Evolutionary conservation across 1,284 basidiomycete genomes (phyloP).

Genomic region (Boletellus deceptivus): DNA sequence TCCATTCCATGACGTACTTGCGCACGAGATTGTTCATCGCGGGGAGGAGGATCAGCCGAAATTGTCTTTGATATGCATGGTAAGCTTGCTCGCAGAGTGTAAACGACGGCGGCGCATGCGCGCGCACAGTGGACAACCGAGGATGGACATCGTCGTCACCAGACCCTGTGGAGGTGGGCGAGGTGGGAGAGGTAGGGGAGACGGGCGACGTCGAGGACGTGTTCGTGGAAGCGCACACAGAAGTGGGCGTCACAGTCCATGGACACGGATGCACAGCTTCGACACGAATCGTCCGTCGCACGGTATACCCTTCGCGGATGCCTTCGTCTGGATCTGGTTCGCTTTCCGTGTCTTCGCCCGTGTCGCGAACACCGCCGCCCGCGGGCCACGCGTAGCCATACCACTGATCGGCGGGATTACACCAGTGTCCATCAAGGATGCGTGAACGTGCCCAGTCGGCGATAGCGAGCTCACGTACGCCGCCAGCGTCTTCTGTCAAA

Average conservation of each 20-base stretch:
- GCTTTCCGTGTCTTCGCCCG: constrained; percentile 32
- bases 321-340: constrained; percentile 29
- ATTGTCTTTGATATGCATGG: constrained; percentile 51
- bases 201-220: constrained; percentile 20
- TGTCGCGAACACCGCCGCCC: constrained; percentile 31
- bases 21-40: constrained; percentile 67
- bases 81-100: constrained; percentile 58
- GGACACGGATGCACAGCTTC: constrained; percentile 64
- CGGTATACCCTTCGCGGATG: constrained; percentile 14
- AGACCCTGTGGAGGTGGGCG: constrained; percentile 6
- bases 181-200: constrained; percentile 13
- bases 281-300: constrained; percentile 39
- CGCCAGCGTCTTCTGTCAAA: constrained; percentile 55
- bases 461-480: constrained; percentile 63
- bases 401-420: constrained; percentile 68
- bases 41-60: constrained; percentile 56
- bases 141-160: constrained; percentile 47
- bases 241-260: constrained; percentile 44
- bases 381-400: constrained; percentile 44
- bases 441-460: constrained; percentile 70
- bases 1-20: constrained; percentile 59
- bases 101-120: constrained; percentile 53
- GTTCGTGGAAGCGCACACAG: constrained; percentile 7
- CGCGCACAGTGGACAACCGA: constrained; percentile 39
- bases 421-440: constrained; percentile 72